A percentile compares a stretch with the other conserved stretches of the same genome.
Evolutionary conservation across 345 rosid species (phyloP).

Genomic region (Laguncularia racemosa): DNA sequence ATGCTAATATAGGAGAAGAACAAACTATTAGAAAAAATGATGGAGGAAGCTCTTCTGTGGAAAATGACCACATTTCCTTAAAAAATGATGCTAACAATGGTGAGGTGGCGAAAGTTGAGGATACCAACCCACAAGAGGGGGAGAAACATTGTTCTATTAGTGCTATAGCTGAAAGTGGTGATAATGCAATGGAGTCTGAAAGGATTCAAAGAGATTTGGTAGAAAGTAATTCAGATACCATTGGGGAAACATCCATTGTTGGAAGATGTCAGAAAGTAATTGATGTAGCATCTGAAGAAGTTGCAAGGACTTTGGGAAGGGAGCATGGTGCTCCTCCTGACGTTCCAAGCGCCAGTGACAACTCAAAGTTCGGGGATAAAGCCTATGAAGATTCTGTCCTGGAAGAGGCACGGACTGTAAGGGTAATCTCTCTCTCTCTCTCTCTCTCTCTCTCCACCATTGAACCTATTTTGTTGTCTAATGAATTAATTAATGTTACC

Average conservation of each 20-base stretch:
- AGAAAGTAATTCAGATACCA: conserved; percentile 22
- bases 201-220: conserved; percentile 20
- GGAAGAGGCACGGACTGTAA: conserved; percentile 84
- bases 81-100: conserved; percentile 21
- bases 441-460: too few relatives aligned
- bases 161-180: conserved; percentile 31
- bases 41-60: conserved; percentile 18
- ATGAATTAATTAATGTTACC: neutral
- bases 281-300: conserved; percentile 23
- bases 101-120: conserved; percentile 34
- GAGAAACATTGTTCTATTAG: conserved; percentile 25
- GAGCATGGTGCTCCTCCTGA: conserved; percentile 30
- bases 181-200: conserved; percentile 26
- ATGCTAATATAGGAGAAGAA: conserved; percentile 33
- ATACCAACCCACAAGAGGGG: conserved; percentile 39
- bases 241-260: conserved; percentile 20
- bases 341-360: conserved; percentile 29
- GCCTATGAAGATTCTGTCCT: conserved; percentile 70
- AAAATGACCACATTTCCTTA: conserved; percentile 18
- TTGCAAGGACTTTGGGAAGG: conserved; percentile 16
- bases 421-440: conserved; percentile 35
- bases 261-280: conserved; percentile 24
- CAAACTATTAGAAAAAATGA: conserved; percentile 32
- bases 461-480: neutral
- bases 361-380: conserved; percentile 40